A percentile compares a stretch with the other conserved stretches of the same genome.
Evolutionary conservation across 2,329 filamentous ascomycete genomes (phyloP).

Genomic region (Achaetomium macrosporum): DNA sequence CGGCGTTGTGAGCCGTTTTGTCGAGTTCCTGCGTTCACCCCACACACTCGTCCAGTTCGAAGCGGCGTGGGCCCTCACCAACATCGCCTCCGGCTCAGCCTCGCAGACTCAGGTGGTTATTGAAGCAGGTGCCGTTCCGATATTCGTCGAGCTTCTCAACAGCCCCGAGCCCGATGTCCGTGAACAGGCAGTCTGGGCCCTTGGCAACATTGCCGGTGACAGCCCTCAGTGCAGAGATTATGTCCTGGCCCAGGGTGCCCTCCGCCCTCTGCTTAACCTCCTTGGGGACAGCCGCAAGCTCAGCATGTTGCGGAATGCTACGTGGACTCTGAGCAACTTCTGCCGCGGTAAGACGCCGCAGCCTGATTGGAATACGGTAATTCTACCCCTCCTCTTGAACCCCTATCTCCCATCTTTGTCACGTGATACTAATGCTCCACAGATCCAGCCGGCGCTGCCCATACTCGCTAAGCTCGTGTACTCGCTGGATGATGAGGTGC

Average conservation of each 20-base stretch:
- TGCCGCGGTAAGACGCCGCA: slow-evolving; percentile 99
- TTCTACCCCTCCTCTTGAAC: slow-evolving; percentile 33
- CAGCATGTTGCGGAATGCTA: slow-evolving; percentile 98
- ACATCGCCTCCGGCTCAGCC: slow-evolving; percentile 96
- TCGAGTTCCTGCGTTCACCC: slow-evolving; percentile 95
- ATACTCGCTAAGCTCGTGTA: slow-evolving; percentile 97
- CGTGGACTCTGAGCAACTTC: slow-evolving; percentile 99
- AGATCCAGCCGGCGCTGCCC: slow-evolving; percentile 92
- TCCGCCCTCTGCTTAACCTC: slow-evolving; percentile 82
- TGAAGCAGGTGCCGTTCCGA: slow-evolving; percentile 93
- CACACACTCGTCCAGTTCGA: slow-evolving; percentile 99
- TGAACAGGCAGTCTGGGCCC: slow-evolving; percentile 96
- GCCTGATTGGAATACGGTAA: slow-evolving; percentile 92
- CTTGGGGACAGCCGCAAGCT: slow-evolving; percentile 97
- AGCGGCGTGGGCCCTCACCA: slow-evolving; percentile 97
- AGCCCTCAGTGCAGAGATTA: slow-evolving; percentile 97
- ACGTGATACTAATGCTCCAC: slow-evolving; percentile 23
- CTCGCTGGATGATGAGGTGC: slow-evolving; percentile 93
- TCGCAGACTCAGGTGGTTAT: slow-evolving; percentile 98
- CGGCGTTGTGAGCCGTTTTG: slow-evolving; percentile 92
- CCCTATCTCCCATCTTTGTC: slow-evolving; percentile 2
- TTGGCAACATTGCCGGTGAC: slow-evolving; percentile 98
- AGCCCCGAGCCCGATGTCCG: slow-evolving; percentile 97
- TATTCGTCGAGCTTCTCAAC: slow-evolving; percentile 92
- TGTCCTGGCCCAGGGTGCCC: slow-evolving; percentile 82